Evolutionary conservation across 306 rosid species (phyloP).

Genomic region (Ochetophila trinervis): DNA sequence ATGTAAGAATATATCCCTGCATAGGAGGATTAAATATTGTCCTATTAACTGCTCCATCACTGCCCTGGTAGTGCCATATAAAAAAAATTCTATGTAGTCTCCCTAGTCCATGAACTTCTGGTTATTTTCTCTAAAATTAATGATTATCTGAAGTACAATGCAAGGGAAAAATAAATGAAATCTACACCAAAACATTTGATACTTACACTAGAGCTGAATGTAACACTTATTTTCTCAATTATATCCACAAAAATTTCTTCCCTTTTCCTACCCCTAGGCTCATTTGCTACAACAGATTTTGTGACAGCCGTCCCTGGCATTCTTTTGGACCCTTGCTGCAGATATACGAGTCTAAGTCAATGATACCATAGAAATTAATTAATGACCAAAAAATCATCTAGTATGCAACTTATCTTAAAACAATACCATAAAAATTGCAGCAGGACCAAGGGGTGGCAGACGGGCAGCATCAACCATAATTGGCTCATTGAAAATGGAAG

Average conservation of each 20-base stretch:
- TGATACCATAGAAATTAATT: constrained; percentile 13
- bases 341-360: constrained; percentile 27
- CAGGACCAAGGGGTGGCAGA: constrained; percentile 72
- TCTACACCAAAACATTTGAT: neutral
- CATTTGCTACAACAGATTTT: constrained; percentile 86
- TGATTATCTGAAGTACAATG: neutral
- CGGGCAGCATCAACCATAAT: constrained; percentile 60
- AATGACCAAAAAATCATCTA: constrained; percentile 12
- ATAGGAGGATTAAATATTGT: constrained; percentile 7
- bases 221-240: constrained; percentile 90
- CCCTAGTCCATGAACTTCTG: neutral
- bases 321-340: constrained; percentile 76
- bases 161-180: neutral
- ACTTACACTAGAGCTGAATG: constrained; percentile 94
- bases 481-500: constrained; percentile 84
- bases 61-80: neutral
- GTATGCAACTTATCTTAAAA: constrained; percentile 10
- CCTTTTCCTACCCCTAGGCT: constrained; percentile 87
- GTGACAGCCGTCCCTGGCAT: constrained; percentile 91
- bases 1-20: constrained; percentile 88
- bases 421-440: constrained; percentile 75
- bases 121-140: constrained; percentile 2
- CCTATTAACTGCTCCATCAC: no score
- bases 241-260: constrained; percentile 94
- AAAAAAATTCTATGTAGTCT: neutral